These are phyloP conservation scores for Sphagnum tenellum DNA, from an alignment of 225 moss, liverwort and hornwort genomes.

Conservation along the genomic window DNA sequence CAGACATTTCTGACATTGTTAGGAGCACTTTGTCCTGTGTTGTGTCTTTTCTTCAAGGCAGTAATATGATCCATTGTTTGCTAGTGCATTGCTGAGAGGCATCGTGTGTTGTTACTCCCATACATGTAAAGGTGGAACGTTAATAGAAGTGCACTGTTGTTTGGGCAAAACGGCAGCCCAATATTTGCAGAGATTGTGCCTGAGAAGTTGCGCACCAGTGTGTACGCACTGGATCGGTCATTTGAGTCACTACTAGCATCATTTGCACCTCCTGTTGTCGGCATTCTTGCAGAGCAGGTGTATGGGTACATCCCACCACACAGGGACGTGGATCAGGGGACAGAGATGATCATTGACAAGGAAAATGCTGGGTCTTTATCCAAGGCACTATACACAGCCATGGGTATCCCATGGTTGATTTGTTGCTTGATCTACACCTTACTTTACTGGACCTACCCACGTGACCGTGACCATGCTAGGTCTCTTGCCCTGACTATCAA, in stretches of 20 bases:
- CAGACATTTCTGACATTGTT: too few relatives aligned
- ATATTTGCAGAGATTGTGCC: conserved; percentile 98
- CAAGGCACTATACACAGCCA: conserved; percentile 73
- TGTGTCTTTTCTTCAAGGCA: neutral
- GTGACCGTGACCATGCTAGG: conserved; percentile 66
- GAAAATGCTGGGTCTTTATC: conserved; percentile 66
- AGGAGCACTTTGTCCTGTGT: neutral
- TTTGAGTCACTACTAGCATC: conserved; percentile 74
- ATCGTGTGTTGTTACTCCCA: too few relatives aligned
- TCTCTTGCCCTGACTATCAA: conserved; percentile 23
- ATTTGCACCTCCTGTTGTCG: conserved; percentile 79
- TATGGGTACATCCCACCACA: conserved; percentile 63
- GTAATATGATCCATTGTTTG: neutral
- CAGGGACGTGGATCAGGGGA: conserved; percentile 15
- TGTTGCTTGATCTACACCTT: conserved; percentile 76
- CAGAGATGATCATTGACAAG: conserved; percentile 45
- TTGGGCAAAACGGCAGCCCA: conserved; percentile 39
- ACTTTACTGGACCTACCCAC: conserved; percentile 87
- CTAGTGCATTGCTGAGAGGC: too few relatives aligned
- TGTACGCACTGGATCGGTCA: conserved; percentile 79
- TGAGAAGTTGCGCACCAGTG: conserved; percentile 69
- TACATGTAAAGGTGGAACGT: too few relatives aligned
- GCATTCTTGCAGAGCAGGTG: conserved; percentile 55
- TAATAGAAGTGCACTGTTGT: neutral
- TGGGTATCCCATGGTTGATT: conserved; percentile 54